Conservation (phyloP, 192 early-diverging fungal genomes). For the Coemansia sp. region DNA sequence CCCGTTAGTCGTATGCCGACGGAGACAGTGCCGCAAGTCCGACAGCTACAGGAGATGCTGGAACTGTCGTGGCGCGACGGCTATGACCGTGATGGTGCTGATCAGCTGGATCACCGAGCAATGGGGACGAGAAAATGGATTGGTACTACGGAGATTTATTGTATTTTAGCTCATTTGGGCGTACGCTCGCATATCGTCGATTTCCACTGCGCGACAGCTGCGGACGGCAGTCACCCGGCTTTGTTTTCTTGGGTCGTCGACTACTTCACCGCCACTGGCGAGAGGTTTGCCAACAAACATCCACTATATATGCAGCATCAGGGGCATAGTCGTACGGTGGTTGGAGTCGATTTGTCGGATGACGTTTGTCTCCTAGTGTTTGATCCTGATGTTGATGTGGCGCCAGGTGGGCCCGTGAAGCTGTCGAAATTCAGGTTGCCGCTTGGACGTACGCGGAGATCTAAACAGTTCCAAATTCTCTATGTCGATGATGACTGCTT, state of each 20-base stretch:
- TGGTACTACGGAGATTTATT: conserved; percentile 70
- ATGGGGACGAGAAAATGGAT: conserved; percentile 69
- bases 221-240: conserved; percentile 58
- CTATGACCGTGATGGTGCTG: conserved; percentile 62
- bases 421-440: conserved; percentile 8
- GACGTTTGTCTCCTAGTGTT: conserved; percentile 62
- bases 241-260: conserved; percentile 60
- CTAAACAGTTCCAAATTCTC: conserved; percentile 34
- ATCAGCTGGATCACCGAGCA: conserved; percentile 59
- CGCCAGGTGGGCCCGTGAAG: not conserved
- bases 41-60: conserved; percentile 57
- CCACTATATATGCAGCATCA: conserved; percentile 75
- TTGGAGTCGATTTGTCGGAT: conserved; percentile 62
- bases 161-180: conserved; percentile 62
- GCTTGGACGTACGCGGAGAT: conserved; percentile 11
- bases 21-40: conserved; percentile 32
- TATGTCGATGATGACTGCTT: conserved; percentile 18
- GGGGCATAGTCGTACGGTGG: conserved; percentile 69
- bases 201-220: conserved; percentile 63
- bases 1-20: not conserved
- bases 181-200: conserved; percentile 62
- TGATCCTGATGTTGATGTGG: conserved; percentile 57
- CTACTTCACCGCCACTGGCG: conserved; percentile 57
- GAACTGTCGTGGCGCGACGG: conserved; percentile 65
- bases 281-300: conserved; percentile 56